These are phyloP conservation scores for Aquilaria agallochum DNA, from an alignment of 441 rosid genomes.

Conservation along the genomic window DNA sequence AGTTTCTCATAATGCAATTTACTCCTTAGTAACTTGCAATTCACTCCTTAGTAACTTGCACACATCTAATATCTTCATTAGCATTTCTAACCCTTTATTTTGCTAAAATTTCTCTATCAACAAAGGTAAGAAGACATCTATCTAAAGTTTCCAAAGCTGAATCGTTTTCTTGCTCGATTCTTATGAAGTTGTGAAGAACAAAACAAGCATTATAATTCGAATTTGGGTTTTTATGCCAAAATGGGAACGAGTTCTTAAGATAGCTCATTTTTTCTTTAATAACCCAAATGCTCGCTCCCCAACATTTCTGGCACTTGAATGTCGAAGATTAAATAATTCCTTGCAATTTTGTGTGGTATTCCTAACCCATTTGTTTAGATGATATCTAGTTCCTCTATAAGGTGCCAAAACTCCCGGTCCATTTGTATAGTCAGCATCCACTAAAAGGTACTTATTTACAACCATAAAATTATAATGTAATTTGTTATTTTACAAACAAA, in stretches of 20 bases:
- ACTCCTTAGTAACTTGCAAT: not conserved
- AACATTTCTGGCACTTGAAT: not conserved
- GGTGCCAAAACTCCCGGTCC: not conserved
- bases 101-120: not conserved
- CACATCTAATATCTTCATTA: not conserved
- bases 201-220: not conserved
- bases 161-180: not conserved
- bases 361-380: not conserved
- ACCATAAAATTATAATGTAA: not conserved
- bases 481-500: not conserved
- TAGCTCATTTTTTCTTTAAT: not conserved
- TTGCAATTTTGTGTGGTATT: not conserved
- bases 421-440: slow-evolving; percentile 5
- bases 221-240: not conserved
- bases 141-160: not conserved
- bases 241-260: not conserved
- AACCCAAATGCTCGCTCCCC: not conserved
- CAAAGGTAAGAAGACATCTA: not conserved
- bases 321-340: not conserved
- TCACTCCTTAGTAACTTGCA: not conserved
- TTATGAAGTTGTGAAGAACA: slow-evolving; percentile 2
- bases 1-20: not conserved
- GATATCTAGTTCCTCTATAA: slow-evolving; percentile 3
- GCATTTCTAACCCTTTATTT: not conserved
- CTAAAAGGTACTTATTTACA: not conserved